These are phyloP conservation scores for Macrophomina pseudophaseolina DNA, from an alignment of 2,329 filamentous ascomycete genomes.

Conservation along the genomic window DNA sequence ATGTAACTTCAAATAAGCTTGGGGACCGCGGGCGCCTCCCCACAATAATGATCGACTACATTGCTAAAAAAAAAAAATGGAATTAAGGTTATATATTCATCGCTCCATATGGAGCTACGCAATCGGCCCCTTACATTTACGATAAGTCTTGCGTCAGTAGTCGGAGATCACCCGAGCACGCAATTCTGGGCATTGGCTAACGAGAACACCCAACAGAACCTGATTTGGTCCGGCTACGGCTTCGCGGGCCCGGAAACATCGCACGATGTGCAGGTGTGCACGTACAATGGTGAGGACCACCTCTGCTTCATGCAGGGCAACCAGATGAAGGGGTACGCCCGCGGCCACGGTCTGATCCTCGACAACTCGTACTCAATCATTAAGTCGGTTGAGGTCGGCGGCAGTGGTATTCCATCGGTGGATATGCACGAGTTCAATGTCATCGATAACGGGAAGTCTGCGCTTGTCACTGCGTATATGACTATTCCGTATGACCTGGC, in stretches of 20 bases:
- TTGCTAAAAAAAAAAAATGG: conserved; percentile 10
- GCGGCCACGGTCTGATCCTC: conserved; percentile 59
- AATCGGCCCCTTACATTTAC: conserved; percentile 58
- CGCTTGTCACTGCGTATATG: conserved; percentile 46
- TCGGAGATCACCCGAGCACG: conserved; percentile 3
- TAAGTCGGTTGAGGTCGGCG: conserved; percentile 48
- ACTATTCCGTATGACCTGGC: conserved; percentile 53
- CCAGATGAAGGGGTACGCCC: conserved; percentile 58
- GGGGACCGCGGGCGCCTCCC: not conserved
- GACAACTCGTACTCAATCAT: conserved; percentile 56
- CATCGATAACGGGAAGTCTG: conserved; percentile 50
- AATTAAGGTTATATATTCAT: conserved; percentile 55
- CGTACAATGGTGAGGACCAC: conserved; percentile 55
- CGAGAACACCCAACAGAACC: conserved; percentile 39
- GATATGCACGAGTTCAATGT: conserved; percentile 61
- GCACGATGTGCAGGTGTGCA: conserved; percentile 55
- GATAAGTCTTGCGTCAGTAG: conserved; percentile 53
- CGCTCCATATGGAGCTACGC: conserved; percentile 55
- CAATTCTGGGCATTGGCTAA: not conserved
- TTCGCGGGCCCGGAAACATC: conserved; percentile 55
- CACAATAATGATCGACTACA: conserved; percentile 5
- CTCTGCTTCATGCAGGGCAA: conserved; percentile 59
- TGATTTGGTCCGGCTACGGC: conserved; percentile 58
- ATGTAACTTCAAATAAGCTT: not conserved
- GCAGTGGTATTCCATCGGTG: conserved; percentile 46